These are phyloP conservation scores for Gardenia jasminoides DNA, from an alignment of 257 asterid genomes.

Conservation along the genomic window DNA sequence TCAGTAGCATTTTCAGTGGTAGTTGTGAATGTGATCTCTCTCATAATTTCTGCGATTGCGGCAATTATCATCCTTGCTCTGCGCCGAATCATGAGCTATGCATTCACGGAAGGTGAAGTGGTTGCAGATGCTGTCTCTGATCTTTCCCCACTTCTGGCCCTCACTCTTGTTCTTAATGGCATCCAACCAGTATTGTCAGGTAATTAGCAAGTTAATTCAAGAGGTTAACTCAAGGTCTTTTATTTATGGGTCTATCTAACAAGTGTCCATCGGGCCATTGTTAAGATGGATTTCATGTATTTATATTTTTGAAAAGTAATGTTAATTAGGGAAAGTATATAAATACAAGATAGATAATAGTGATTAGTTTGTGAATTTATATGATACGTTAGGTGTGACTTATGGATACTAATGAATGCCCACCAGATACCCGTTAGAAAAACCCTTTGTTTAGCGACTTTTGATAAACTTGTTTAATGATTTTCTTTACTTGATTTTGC, in stretches of 20 bases:
- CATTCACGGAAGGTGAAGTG: slow-evolving; percentile 38
- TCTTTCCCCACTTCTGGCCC: slow-evolving; percentile 36
- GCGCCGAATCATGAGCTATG: slow-evolving; percentile 31
- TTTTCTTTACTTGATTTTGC: no score
- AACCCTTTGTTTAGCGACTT: neutral
- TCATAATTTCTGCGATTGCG: slow-evolving; percentile 19
- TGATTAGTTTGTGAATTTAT: no score
- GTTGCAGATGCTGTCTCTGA: slow-evolving; percentile 45
- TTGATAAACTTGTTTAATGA: no score
- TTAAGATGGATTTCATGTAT: no score
- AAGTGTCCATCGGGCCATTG: no score
- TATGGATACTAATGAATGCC: no score
- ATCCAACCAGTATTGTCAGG: slow-evolving; percentile 45
- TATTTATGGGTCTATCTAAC: no score
- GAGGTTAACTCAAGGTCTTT: neutral
- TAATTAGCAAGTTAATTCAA: neutral
- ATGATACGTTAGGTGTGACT: no score
- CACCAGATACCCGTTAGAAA: no score
- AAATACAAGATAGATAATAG: no score
- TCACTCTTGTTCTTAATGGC: slow-evolving; percentile 37
- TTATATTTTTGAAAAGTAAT: no score
- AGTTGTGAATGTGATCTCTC: slow-evolving; percentile 28
- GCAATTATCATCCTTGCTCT: slow-evolving; percentile 23
- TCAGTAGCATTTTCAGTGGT: slow-evolving; percentile 38
- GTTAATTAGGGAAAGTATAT: no score